Evolutionary conservation across 129 eudicot species (phyloP), one percentile per base, ranked within the genome.

Genomic region (Deinandra increscens): DNA sequence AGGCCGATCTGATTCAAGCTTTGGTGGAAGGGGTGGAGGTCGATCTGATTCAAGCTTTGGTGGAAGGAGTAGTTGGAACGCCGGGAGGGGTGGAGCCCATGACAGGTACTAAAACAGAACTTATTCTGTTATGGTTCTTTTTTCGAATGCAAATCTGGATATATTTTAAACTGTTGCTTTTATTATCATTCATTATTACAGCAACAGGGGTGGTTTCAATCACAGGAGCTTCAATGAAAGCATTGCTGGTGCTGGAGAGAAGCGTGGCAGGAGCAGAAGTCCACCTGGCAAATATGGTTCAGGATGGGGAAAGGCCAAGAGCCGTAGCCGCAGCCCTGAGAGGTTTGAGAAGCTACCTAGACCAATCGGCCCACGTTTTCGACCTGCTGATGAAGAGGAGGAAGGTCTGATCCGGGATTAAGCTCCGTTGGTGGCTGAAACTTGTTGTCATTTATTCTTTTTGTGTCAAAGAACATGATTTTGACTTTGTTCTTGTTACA

Each of bases 11-110:
- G 89, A 64, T 50, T 74, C 82, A 49, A 71, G 87, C 66, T 87
- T 79, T 72, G 84, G 90, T 84, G 95, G 97, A 60, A 75, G 87
- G 68, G 75, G 81, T 64, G 78, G 88, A 38, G 94, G 96, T 17
- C 81, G 90, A 13, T 70, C 62, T 59, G 89, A 64, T 50, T 74
- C 84, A 49, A 71, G 87, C 66, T 87, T 79, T 72, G 84, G 90
- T 84, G 95, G 97, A 60, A 75, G 87, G 68, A 77, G 81, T 69
- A 75, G 86, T 12, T 77, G 76, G 76, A 46, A 26, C 49, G 34
- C 73, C 5, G 83, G 87, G 20, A 76, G 87, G 51, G 79, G 75
- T 54, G 85, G 86, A 44, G 82, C 81, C 33, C 78, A 62, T 37
- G 87, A 86, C 61, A 77, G 88, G 97, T 86, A 71, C 53, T 17